Evolutionary conservation across 2,329 filamentous ascomycete species (phyloP), one percentile per base, ranked within the genome.

Genomic region (Epichloe baconii): DNA sequence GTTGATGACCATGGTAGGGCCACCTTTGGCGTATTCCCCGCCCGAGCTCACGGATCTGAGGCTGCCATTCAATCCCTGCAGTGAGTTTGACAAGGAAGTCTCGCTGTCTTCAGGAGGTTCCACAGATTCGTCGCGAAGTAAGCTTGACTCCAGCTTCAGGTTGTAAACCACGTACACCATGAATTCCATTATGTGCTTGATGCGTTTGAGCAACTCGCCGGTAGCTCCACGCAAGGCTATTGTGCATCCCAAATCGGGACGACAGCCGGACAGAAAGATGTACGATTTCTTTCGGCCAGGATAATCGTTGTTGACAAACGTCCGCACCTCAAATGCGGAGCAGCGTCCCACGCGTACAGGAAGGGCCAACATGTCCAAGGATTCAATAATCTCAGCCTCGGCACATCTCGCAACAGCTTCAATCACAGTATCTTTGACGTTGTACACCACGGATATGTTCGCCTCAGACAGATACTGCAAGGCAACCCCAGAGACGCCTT

Each of bases 161-260:
- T 96, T 98, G 68, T 98, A 98, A 12, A 97, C 90, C 19, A 98
- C 94, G 59, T 97, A 98, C 38, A 94, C 86, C 91, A 98, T 96
- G 63, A 98, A 97, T 64, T 98, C 93, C 11, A 91, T 93, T 57
- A 98, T 93, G 49, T 82, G 80, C 68, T 98, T 98, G 66, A 98
- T 82, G 59, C 83, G 86, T 1, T 81, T 74, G 17, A 98, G 75
- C 0, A 82, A 74, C 46, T 79, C 71, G 34, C 82, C 83, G 53
- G 85, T 82, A 3, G 85, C 87, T 1, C 93, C 93, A 44, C 93
- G 83, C 21, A 98, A 73, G 12, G 89, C 88, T 58, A 98, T 95
- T 0, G 93, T 98, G 63, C 93, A 97, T 0, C 93, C 94, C 2
- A 98, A 78, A 53, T 94, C 86, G 55, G 87, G 88, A 8, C 85